Percentiles rank a stretch among this genome's conserved stretches.
Conservation (phyloP, 345 rosid genomes). For the Abelmoschus esculentus region DNA sequence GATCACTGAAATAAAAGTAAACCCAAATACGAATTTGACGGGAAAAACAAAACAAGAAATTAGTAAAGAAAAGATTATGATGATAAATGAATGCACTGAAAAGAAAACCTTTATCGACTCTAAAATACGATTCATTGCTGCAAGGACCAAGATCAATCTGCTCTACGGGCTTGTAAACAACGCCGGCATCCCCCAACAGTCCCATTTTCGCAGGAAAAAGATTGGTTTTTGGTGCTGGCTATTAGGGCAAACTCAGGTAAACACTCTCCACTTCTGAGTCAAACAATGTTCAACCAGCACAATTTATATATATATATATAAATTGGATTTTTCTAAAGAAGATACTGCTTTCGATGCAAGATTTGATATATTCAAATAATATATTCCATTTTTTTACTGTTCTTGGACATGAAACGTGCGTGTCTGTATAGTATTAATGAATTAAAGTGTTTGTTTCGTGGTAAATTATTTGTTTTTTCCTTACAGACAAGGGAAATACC, state of each 20-base stretch:
- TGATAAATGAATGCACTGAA: background rate
- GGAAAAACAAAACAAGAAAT: too few species aligned
- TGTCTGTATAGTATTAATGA: too few species aligned
- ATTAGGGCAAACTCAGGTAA: background rate
- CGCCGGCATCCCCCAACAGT: conserved; percentile 30
- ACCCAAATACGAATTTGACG: too few species aligned
- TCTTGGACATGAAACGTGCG: background rate
- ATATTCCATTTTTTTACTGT: too few species aligned
- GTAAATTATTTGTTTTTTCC: too few species aligned
- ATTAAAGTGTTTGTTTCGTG: too few species aligned
- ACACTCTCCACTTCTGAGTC: background rate
- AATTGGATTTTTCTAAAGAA: too few species aligned
- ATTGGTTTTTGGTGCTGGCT: background rate
- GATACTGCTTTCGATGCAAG: background rate
- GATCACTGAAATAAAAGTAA: too few species aligned
- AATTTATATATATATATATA: too few species aligned
- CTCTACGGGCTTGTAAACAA: conserved; percentile 40
- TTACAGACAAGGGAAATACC: background rate
- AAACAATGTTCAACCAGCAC: background rate
- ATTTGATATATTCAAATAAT: too few species aligned
- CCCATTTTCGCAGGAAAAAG: conserved; percentile 29
- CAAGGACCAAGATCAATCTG: conserved; percentile 39
- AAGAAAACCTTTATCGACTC: conserved; percentile 48
- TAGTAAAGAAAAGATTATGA: too few species aligned
- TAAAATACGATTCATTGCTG: conserved; percentile 34